phyloP scores from a whole-genome alignment of 768 basidiomycete species.

The Termitomyces bulborhizus region DNA sequence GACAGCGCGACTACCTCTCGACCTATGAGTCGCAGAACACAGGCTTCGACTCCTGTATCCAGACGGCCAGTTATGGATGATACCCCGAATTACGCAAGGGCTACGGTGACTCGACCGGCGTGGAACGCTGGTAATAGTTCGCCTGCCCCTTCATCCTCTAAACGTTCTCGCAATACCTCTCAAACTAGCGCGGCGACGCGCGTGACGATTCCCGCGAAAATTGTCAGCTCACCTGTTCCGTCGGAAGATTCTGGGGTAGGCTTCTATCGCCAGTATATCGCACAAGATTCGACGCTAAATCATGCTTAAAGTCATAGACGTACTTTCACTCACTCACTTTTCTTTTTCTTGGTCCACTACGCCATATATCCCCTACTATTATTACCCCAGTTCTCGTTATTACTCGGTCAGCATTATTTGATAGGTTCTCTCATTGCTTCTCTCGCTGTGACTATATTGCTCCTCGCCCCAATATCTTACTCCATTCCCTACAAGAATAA shows the following conservation, averaged over 20 bases:
- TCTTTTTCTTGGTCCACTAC: background rate
- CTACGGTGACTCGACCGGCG: slow-evolving; percentile 69
- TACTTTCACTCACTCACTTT: background rate
- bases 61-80: slow-evolving; percentile 53
- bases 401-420: slow-evolving; percentile 15
- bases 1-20: slow-evolving; percentile 44
- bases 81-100: slow-evolving; percentile 54
- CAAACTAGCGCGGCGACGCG: slow-evolving; percentile 61
- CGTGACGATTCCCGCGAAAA: slow-evolving; percentile 32
- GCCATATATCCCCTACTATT: slow-evolving; percentile 14
- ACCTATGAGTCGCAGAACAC: slow-evolving; percentile 59
- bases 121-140: slow-evolving; percentile 65
- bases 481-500: slow-evolving; percentile 3
- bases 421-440: slow-evolving; percentile 13
- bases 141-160: slow-evolving; percentile 32
- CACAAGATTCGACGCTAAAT: slow-evolving; percentile 66
- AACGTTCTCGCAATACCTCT: slow-evolving; percentile 66
- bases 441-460: slow-evolving; percentile 13
- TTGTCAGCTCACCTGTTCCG: slow-evolving; percentile 64
- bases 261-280: slow-evolving; percentile 76
- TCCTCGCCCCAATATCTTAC: slow-evolving; percentile 11
- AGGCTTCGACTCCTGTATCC: slow-evolving; percentile 35
- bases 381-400: slow-evolving; percentile 11
- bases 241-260: slow-evolving; percentile 82
- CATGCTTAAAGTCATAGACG: slow-evolving; percentile 26